These are phyloP conservation scores for Luffa aegyptiaca DNA, from an alignment of 306 rosid genomes.

Conservation along the genomic window DNA sequence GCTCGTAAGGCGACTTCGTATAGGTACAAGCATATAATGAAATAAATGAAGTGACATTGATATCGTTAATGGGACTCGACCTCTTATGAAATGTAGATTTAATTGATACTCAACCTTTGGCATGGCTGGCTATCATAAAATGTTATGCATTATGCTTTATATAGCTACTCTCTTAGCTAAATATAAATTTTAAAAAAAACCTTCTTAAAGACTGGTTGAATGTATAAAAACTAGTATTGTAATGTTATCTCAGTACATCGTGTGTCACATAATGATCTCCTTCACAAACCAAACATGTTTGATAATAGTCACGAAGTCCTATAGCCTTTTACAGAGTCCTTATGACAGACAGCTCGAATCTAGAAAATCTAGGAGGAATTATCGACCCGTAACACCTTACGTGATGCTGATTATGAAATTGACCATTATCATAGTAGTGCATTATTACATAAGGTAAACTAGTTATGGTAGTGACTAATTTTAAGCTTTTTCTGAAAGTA, in stretches of 20 bases:
- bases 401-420: neutral
- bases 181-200: neutral
- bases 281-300: neutral
- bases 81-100: slow-evolving; percentile 3
- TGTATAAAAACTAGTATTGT: neutral
- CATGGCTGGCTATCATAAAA: neutral
- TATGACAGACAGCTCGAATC: neutral
- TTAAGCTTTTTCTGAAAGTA: no score
- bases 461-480: no score
- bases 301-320: neutral
- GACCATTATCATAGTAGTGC: neutral
- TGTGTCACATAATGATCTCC: neutral
- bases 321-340: neutral
- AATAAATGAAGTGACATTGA: neutral
- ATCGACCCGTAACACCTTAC: neutral
- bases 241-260: neutral
- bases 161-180: neutral
- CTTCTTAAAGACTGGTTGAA: neutral
- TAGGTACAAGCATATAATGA: neutral
- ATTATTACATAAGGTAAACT: neutral
- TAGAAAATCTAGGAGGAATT: no score
- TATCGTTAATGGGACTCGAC: neutral
- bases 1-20: slow-evolving; percentile 24
- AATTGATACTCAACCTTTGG: neutral
- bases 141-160: neutral